These are phyloP conservation scores for Colletotrichum lini DNA, from an alignment of 2,329 filamentous ascomycete genomes.

Conservation along the genomic window DNA sequence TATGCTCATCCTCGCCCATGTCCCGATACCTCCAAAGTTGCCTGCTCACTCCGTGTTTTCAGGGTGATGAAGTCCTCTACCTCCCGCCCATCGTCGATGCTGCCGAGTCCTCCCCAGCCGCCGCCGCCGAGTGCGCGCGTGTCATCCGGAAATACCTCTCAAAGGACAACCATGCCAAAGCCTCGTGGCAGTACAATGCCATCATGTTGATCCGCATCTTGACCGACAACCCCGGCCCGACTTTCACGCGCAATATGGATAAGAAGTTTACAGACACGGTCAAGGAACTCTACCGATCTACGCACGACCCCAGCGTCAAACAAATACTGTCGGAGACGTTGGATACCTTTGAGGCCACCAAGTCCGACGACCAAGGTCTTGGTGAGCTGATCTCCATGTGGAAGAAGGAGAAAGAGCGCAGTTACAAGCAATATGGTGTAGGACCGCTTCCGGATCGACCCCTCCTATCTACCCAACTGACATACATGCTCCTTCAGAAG, in stretches of 20 bases:
- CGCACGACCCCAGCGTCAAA: constrained; percentile 81
- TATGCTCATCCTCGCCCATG: constrained; percentile 42
- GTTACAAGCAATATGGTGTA: constrained; percentile 66
- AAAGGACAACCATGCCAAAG: constrained; percentile 75
- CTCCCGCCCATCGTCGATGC: constrained; percentile 95
- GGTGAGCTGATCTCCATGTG: constrained; percentile 85
- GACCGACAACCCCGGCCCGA: constrained; percentile 89
- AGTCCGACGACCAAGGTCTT: constrained; percentile 81
- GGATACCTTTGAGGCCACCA: constrained; percentile 81
- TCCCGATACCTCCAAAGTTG: not conserved
- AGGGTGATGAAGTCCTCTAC: constrained; percentile 92
- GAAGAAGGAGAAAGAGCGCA: constrained; percentile 85
- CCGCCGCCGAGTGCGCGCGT: constrained; percentile 84
- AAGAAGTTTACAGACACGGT: constrained; percentile 83
- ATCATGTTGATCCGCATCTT: constrained; percentile 96
- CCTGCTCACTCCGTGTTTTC: constrained; percentile 35
- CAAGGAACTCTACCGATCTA: constrained; percentile 80
- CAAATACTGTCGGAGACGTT: constrained; percentile 91
- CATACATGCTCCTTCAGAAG: constrained; percentile 41
- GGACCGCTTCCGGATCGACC: constrained; percentile 46
- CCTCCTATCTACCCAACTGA: constrained; percentile 34
- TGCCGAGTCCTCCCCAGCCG: constrained; percentile 90
- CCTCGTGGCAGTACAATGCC: constrained; percentile 92
- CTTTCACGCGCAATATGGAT: constrained; percentile 93
- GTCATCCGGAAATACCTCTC: constrained; percentile 87